A percentile compares a stretch with the other conserved stretches of the same genome.
Conservation (phyloP, 2,329 filamentous ascomycete genomes). For the Epichloe festucae region DNA sequence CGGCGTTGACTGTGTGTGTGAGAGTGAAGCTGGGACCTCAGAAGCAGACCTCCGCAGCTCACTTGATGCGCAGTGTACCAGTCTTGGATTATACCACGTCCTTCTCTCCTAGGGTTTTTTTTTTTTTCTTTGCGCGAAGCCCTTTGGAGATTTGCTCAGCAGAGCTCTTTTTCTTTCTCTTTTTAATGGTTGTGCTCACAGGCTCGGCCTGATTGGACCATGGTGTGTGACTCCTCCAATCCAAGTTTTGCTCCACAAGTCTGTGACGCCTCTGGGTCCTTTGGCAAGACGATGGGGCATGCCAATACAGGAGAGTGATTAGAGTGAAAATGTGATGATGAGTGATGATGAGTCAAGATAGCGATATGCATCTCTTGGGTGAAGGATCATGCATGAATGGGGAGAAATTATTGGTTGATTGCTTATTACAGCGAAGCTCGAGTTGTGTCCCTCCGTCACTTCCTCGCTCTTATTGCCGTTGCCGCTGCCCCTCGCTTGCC, state of each 20-base stretch:
- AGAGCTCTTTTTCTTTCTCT: not conserved
- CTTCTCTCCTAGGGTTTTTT: too few relatives aligned
- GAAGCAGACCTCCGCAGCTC: not conserved
- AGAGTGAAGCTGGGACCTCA: not conserved
- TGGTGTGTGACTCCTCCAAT: constrained; percentile 5
- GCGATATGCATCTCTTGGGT: not conserved
- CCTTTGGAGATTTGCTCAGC: not conserved
- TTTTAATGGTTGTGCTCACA: not conserved
- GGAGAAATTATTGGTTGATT: constrained; percentile 5
- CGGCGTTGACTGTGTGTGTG: not conserved
- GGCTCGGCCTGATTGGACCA: constrained; percentile 5
- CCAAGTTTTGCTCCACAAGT: constrained; percentile 4
- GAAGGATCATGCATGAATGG: not conserved
- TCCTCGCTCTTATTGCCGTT: not conserved
- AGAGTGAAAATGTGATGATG: not conserved
- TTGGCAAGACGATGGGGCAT: not conserved
- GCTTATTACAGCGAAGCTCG: constrained; percentile 4
- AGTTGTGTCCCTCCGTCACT: too few relatives aligned
- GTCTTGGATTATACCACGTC: not conserved
- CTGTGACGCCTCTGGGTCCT: constrained; percentile 1
- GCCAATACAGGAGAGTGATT: not conserved
- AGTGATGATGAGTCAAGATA: constrained; percentile 2
- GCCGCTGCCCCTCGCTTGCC: not conserved
- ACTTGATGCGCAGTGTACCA: not conserved
- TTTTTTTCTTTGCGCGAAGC: not conserved